These are phyloP conservation scores for Glaciozyma antarctica DNA, from an alignment of 768 basidiomycete species.

Conservation along the genomic window DNA sequence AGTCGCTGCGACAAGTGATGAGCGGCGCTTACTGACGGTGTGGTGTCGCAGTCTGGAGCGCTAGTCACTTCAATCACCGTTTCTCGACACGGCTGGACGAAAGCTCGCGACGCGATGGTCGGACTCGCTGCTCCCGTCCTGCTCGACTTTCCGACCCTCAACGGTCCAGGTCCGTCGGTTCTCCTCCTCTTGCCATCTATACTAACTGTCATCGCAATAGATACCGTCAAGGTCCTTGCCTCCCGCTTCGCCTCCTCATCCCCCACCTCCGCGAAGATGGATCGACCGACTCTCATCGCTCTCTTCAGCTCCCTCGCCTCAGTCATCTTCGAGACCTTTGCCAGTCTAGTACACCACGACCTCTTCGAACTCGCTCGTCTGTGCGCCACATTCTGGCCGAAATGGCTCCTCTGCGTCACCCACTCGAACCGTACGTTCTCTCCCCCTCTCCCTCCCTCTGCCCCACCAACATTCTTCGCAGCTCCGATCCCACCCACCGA, in stretches of 20 bases:
- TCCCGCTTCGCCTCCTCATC: conserved; percentile 4
- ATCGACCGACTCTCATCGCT: neutral
- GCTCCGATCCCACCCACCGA: conserved; percentile 22
- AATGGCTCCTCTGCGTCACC: conserved; percentile 14
- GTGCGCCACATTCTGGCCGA: conserved; percentile 18
- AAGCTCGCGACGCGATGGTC: conserved; percentile 27
- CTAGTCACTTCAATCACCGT: conserved; percentile 17
- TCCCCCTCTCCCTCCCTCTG: neutral
- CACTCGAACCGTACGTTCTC: conserved; percentile 11
- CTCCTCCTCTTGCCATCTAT: neutral
- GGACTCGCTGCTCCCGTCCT: conserved; percentile 11
- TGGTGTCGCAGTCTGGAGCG: conserved; percentile 1
- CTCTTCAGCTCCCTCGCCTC: conserved; percentile 15
- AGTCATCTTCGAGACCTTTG: conserved; percentile 11
- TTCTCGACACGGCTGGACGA: conserved; percentile 16
- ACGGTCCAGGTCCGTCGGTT: neutral
- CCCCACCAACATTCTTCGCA: neutral
- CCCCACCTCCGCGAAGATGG: neutral
- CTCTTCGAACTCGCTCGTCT: conserved; percentile 16
- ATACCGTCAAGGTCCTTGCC: conserved; percentile 4
- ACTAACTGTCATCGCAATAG: neutral
- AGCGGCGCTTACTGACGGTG: too few relatives aligned
- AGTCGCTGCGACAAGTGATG: neutral
- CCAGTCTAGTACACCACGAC: neutral
- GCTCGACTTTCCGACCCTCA: conserved; percentile 1